Evolutionary conservation across 495 filamentous ascomycete species (phyloP).

Genomic region (Podospora comata): DNA sequence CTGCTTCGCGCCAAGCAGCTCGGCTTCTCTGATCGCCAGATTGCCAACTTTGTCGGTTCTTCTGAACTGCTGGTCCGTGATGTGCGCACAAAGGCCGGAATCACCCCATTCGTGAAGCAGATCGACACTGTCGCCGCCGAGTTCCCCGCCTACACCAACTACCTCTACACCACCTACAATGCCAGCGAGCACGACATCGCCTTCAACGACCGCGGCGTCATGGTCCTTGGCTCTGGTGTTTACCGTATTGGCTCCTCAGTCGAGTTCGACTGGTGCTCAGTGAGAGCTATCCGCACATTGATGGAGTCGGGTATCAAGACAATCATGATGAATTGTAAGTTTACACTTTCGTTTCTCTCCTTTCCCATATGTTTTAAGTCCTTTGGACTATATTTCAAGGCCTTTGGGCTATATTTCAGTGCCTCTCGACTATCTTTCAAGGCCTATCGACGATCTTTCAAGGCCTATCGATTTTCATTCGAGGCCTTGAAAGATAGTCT

Average conservation of each 20-base stretch:
- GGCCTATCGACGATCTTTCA: too few species aligned
- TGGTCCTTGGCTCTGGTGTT: conserved; percentile 96
- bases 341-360: not conserved
- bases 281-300: conserved; percentile 88
- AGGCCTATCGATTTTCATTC: too few species aligned
- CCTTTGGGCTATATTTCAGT: too few species aligned
- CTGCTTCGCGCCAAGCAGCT: conserved; percentile 84
- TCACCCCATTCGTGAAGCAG: conserved; percentile 89
- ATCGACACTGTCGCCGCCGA: conserved; percentile 98
- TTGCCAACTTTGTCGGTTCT: conserved; percentile 89
- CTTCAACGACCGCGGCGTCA: conserved; percentile 85
- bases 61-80: conserved; percentile 86
- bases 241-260: conserved; percentile 97
- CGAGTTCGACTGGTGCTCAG: conserved; percentile 99
- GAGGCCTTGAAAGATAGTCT: too few species aligned
- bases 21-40: conserved; percentile 88
- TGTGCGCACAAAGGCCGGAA: conserved; percentile 75
- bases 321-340: conserved; percentile 81
- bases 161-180: conserved; percentile 96
- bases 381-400: not conserved
- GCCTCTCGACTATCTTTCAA: too few species aligned
- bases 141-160: conserved; percentile 93
- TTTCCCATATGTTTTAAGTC: not conserved
- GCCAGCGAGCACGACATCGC: conserved; percentile 78
- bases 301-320: conserved; percentile 87